A percentile compares a stretch with the other conserved stretches of the same genome.
Conservation (phyloP, 1,139 yeast species). For the Debaryomyces sp. region DNA sequence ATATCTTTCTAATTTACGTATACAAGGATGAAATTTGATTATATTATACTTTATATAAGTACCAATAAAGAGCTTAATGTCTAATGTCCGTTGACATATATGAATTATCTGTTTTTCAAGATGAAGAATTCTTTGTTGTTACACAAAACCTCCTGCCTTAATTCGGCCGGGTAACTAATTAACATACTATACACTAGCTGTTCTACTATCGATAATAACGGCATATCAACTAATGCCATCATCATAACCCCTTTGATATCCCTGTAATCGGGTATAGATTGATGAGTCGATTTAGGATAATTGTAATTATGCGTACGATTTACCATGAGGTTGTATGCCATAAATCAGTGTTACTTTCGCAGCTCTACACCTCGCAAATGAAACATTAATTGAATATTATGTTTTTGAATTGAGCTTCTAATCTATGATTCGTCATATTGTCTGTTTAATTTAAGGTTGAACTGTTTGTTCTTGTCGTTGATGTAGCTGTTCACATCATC, state of each 20-base stretch:
- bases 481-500: constrained; percentile 46
- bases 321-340: neutral
- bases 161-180: neutral
- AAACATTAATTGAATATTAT: neutral
- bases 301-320: neutral
- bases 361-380: neutral
- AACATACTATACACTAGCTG: neutral
- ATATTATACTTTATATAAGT: constrained; percentile 2
- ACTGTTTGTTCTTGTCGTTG: constrained; percentile 78
- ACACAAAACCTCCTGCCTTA: neutral
- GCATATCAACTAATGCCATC: too few relatives aligned
- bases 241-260: too few relatives aligned
- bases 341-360: neutral
- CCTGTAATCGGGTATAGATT: too few relatives aligned
- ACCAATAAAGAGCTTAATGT: neutral
- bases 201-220: neutral
- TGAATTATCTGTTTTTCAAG: neutral
- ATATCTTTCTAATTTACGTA: constrained; percentile 1
- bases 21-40: constrained; percentile 5
- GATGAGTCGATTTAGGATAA: too few relatives aligned
- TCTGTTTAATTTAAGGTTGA: constrained; percentile 70
- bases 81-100: constrained; percentile 3
- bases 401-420: neutral
- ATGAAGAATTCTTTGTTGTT: constrained; percentile 2
- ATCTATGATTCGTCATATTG: constrained; percentile 36